Evolutionary conservation across 176 grass and related monocot species (phyloP).

Genomic region (Juncus inflexus): DNA sequence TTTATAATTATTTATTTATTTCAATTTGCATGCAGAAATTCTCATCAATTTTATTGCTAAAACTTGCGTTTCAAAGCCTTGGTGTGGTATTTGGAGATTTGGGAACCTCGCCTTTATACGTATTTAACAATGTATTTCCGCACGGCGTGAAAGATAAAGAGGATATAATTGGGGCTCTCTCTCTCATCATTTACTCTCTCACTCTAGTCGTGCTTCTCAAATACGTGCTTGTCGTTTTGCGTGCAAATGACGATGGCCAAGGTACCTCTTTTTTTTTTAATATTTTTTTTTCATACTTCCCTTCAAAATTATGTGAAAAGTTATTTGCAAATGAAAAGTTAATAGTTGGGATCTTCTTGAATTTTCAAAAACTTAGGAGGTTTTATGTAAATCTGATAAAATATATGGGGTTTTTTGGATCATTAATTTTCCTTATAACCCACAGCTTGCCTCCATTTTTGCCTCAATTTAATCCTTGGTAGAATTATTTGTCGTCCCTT

Average conservation of each 20-base stretch:
- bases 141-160: slow-evolving; percentile 50
- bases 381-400: too few relatives aligned
- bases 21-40: slow-evolving; percentile 57
- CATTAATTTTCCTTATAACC: too few relatives aligned
- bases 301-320: neutral
- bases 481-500: too few relatives aligned
- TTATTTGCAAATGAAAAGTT: neutral
- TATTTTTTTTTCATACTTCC: slow-evolving; percentile 4
- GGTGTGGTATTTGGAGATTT: slow-evolving; percentile 79
- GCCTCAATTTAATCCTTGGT: too few relatives aligned
- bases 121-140: slow-evolving; percentile 77
- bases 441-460: too few relatives aligned
- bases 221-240: slow-evolving; percentile 74
- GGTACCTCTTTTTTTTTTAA: slow-evolving; percentile 30
- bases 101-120: slow-evolving; percentile 86
- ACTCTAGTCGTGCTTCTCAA: slow-evolving; percentile 81
- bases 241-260: slow-evolving; percentile 84
- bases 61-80: slow-evolving; percentile 72
- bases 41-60: slow-evolving; percentile 43
- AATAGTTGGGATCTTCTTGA: neutral
- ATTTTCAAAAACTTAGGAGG: neutral
- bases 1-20: neutral
- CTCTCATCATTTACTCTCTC: slow-evolving; percentile 79
- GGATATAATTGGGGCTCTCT: slow-evolving; percentile 80
- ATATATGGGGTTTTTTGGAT: too few relatives aligned